These are phyloP conservation scores for Hemileccinum impolitum DNA, from an alignment of 768 basidiomycete species.

Conservation along the genomic window DNA sequence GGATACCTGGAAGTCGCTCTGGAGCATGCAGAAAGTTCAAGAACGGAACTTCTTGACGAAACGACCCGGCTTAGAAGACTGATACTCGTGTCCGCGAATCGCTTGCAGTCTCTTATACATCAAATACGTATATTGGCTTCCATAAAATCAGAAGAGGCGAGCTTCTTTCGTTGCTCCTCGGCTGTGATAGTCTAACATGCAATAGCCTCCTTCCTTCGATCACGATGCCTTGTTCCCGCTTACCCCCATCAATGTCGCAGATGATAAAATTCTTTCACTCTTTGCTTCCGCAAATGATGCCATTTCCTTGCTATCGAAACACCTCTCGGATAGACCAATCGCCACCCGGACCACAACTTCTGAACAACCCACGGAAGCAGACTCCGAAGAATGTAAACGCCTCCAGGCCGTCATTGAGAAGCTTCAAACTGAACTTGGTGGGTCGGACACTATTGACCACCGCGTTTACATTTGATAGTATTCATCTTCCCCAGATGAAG, in stretches of 20 bases:
- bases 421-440: slow-evolving; percentile 60
- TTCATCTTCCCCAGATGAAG: slow-evolving; percentile 36
- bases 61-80: slow-evolving; percentile 59
- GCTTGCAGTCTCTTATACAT: slow-evolving; percentile 54
- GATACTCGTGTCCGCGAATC: slow-evolving; percentile 61
- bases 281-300: slow-evolving; percentile 40
- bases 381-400: slow-evolving; percentile 43
- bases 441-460: slow-evolving; percentile 12
- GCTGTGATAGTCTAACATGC: slow-evolving; percentile 8
- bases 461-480: slow-evolving; percentile 8
- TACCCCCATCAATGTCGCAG: slow-evolving; percentile 45
- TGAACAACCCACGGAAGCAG: slow-evolving; percentile 20
- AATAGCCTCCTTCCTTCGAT: slow-evolving; percentile 46
- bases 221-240: slow-evolving; percentile 51
- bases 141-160: slow-evolving; percentile 48
- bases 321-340: slow-evolving; percentile 13
- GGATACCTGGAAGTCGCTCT: slow-evolving; percentile 63
- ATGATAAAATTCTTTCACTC: slow-evolving; percentile 44
- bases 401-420: slow-evolving; percentile 48
- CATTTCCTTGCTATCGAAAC: slow-evolving; percentile 31
- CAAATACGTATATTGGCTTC: slow-evolving; percentile 39
- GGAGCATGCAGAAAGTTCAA: slow-evolving; percentile 68
- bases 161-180: slow-evolving; percentile 12
- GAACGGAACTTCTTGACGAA: slow-evolving; percentile 60
- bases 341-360: slow-evolving; percentile 12